Percentiles rank a stretch among this genome's conserved stretches.
These are phyloP conservation scores for Xylariaceae sp. DNA, from an alignment of 2,329 filamentous ascomycete genomes.

Conservation along the genomic window DNA sequence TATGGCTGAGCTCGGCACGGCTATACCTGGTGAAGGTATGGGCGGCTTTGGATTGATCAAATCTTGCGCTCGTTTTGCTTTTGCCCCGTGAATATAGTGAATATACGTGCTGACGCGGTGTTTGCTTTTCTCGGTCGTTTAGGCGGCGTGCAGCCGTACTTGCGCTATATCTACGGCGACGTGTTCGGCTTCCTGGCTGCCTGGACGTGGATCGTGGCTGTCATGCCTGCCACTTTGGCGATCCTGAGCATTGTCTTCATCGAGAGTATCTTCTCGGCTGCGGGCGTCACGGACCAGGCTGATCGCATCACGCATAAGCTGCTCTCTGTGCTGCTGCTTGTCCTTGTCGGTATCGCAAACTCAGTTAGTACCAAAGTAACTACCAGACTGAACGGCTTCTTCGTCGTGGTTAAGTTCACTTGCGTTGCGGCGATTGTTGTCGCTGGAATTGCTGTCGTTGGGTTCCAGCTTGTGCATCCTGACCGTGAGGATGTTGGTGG, in stretches of 20 bases:
- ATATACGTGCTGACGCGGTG: not conserved
- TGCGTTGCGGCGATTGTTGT: constrained; percentile 45
- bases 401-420: constrained; percentile 50
- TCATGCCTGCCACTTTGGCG: constrained; percentile 60
- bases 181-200: constrained; percentile 57
- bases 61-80: not conserved
- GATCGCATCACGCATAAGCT: constrained; percentile 43
- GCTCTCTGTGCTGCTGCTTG: constrained; percentile 44
- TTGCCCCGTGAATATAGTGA: not conserved
- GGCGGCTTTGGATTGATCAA: not conserved
- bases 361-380: constrained; percentile 52
- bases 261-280: constrained; percentile 52
- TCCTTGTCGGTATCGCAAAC: constrained; percentile 46
- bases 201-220: constrained; percentile 60
- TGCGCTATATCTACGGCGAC: constrained; percentile 57
- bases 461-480: constrained; percentile 36
- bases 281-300: constrained; percentile 42
- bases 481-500: constrained; percentile 39
- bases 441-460: constrained; percentile 44
- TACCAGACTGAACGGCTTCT: constrained; percentile 51
- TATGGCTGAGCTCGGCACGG: constrained; percentile 58
- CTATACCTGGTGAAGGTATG: constrained; percentile 55
- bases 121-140: not conserved
- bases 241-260: constrained; percentile 61
- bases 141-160: constrained; percentile 59